phyloP scores from a whole-genome alignment of 2,329 filamentous ascomycete genomes.

The Talaromyces rugulosus region DNA sequence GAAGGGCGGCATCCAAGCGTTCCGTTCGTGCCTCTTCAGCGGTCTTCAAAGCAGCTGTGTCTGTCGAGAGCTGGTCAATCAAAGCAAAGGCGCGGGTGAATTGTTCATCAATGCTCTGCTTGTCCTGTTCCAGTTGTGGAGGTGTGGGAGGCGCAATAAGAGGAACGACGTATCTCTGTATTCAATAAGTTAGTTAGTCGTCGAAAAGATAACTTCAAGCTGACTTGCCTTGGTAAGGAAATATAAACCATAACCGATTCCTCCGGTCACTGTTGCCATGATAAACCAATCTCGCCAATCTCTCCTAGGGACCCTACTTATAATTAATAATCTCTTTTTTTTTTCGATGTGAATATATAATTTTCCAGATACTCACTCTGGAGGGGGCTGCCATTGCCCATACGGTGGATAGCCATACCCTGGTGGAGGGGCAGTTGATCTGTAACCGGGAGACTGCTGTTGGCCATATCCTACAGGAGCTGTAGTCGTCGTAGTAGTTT shows the following conservation, averaged over 20 bases:
- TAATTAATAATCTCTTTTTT: not conserved
- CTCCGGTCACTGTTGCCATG: constrained; percentile 92
- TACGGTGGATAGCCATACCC: constrained; percentile 50
- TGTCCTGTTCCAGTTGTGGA: constrained; percentile 90
- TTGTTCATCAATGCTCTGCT: constrained; percentile 84
- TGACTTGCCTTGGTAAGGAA: constrained; percentile 71
- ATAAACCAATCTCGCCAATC: constrained; percentile 99
- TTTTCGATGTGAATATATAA: no score
- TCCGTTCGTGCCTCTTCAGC: constrained; percentile 82
- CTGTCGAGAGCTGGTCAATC: constrained; percentile 85
- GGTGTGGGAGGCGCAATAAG: constrained; percentile 90
- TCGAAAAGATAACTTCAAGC: not conserved
- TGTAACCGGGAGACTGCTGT: constrained; percentile 36
- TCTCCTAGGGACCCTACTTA: constrained; percentile 59
- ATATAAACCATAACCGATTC: constrained; percentile 85
- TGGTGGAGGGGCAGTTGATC: constrained; percentile 38
- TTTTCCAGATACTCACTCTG: constrained; percentile 43
- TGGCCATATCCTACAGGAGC: constrained; percentile 47
- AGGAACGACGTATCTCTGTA: constrained; percentile 81
- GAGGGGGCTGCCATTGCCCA: constrained; percentile 51
- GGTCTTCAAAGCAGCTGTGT: constrained; percentile 82
- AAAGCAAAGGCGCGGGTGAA: constrained; percentile 89
- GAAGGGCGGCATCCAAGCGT: constrained; percentile 73
- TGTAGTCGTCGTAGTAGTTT: constrained; percentile 41
- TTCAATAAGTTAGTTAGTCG: constrained; percentile 14